A percentile compares a stretch with the other conserved stretches of the same genome.
Conservation (phyloP, 306 rosid genomes). For the Senna siamea region DNA sequence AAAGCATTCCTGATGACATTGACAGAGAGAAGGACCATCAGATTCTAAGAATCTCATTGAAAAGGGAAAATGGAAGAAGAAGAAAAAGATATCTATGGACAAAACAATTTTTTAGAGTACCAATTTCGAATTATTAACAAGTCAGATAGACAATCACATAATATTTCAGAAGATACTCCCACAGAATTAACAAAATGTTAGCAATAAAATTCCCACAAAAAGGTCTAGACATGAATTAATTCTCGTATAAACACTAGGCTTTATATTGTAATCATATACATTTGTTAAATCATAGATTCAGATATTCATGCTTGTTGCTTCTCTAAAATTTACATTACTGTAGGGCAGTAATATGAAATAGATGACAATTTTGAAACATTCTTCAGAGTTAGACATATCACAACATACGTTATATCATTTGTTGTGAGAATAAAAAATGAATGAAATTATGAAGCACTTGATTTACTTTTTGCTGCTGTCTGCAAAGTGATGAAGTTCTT, state of each 20-base stretch:
- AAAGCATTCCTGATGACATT: constrained; percentile 68
- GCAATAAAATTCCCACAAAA: neutral
- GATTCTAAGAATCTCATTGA: constrained; percentile 23
- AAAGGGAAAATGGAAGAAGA: neutral
- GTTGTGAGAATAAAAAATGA: constrained; percentile 29
- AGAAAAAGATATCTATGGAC: neutral
- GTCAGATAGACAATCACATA: too few species aligned
- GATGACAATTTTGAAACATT: neutral
- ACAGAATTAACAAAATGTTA: too few species aligned
- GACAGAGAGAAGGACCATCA: constrained; percentile 39
- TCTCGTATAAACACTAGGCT: neutral
- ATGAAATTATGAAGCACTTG: constrained; percentile 22
- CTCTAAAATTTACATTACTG: constrained; percentile 8
- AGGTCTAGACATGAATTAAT: constrained; percentile 3
- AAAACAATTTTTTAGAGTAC: neutral
- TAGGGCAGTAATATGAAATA: neutral
- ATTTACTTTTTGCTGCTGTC: constrained; percentile 60
- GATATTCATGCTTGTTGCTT: neutral
- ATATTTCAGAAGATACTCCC: too few species aligned
- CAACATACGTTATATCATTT: neutral
- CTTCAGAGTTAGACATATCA: neutral
- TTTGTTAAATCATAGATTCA: constrained; percentile 4
- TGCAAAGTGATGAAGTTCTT: constrained; percentile 66
- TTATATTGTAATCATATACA: constrained; percentile 14
- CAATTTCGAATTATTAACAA: neutral